phyloP scores from a whole-genome alignment of 2,329 filamentous ascomycete species.

The Pseudohalonectria lignicola region DNA sequence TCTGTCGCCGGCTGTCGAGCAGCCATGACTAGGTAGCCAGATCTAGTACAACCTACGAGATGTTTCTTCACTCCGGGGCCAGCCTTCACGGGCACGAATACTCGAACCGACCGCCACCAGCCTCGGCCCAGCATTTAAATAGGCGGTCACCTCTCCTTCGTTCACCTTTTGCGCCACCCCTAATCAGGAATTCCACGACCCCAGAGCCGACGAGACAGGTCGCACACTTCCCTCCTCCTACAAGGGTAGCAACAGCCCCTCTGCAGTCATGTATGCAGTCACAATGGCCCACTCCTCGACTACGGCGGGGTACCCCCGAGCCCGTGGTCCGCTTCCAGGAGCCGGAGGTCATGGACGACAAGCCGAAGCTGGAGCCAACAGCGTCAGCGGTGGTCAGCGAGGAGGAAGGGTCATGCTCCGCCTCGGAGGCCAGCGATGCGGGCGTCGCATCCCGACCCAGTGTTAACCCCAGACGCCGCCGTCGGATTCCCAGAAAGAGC shows the following conservation, averaged over 20 bases:
- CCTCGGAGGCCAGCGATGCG: slow-evolving; percentile 33
- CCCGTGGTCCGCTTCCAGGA: slow-evolving; percentile 36
- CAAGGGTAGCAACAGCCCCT: no score
- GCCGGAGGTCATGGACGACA: slow-evolving; percentile 15
- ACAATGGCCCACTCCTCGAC: background rate
- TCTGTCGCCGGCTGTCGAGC: no score
- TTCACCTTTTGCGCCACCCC: slow-evolving; percentile 26
- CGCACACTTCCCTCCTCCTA: background rate
- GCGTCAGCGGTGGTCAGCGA: slow-evolving; percentile 28
- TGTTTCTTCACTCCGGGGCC: slow-evolving; percentile 50
- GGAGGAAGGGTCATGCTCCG: slow-evolving; percentile 34
- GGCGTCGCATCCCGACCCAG: slow-evolving; percentile 3
- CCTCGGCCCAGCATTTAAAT: slow-evolving; percentile 18
- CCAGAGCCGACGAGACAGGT: no score
- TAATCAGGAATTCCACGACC: slow-evolving; percentile 10
- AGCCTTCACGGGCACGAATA: slow-evolving; percentile 51
- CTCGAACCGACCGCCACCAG: slow-evolving; percentile 25
- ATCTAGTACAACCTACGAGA: no score
- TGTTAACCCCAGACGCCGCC: slow-evolving; percentile 15
- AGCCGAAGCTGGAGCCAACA: slow-evolving; percentile 6
- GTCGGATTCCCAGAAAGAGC: slow-evolving; percentile 28
- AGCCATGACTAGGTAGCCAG: no score
- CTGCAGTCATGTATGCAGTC: slow-evolving; percentile 1
- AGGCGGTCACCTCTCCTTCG: slow-evolving; percentile 28
- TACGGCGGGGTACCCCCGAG: background rate